Base-by-base conservation (phyloP, 371 early-diverging fungal genomes). In the Zychaea mexicana region DNA sequence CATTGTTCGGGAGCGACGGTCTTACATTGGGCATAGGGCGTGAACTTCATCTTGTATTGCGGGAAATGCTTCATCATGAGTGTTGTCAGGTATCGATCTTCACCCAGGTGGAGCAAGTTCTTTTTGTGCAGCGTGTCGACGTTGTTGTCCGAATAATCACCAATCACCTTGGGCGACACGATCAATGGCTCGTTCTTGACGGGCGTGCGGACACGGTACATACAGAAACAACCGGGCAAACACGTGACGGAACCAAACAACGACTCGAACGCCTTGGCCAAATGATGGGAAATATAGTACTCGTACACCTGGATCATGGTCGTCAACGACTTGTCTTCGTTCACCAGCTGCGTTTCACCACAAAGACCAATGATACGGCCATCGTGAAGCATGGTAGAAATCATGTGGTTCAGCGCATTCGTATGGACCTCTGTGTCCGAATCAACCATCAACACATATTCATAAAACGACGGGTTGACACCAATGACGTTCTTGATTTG, bases 271-370 rank as follows among this genome's bases (percentile, higher is more conserved):
- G 99, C 96, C 79, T 98, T 98, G 42, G 94, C 89, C 67, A 98
- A 72, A 70, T 98, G 98, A 85, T 99, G 99, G 31, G 98, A 96
- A 65, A 98, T 99, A 77, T 95, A 99, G 88, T 99, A 97, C 68
- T 96, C 96, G 77, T 95, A 97, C 15, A 99, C 98, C 72, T 99
- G 99, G 77, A 98, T 96, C 95, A 97, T 97, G 0, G 99, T 97
- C 22, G 95, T 94, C 92, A 93, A 93, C 8, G 94, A 90, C 27
- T 85, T 82, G 67, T 92, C 90, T 72, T 95, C 92, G 74, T 97
- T 96, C 5, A 92, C 91, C 47, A 96, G 83, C 67, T 84, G 82
- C 0, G 97, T 96, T 81, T 97, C 97, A 53, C 98, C 98, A 67
- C 96, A 97, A 21, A 95, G 80, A 46, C 97, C 98, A 71, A 95